Conservation (phyloP, 2,329 filamentous ascomycete genomes). For the Sarocladium oryzae region DNA sequence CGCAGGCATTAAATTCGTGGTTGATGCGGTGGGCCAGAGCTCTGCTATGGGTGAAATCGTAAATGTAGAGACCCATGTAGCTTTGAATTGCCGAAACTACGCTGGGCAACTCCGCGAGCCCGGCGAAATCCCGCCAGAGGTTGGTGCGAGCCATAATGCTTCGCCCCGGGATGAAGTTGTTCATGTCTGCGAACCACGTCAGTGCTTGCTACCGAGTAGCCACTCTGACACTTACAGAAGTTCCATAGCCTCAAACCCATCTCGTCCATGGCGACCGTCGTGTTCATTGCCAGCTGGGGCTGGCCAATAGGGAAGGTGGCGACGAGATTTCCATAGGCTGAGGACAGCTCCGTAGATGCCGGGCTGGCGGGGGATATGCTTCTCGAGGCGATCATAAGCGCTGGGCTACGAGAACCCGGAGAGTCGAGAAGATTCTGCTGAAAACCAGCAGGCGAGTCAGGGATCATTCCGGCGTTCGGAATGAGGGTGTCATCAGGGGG, state of each 20-base stretch:
- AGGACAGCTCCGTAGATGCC: background rate
- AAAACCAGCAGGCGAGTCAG: too few species aligned
- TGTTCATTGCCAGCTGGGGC: background rate
- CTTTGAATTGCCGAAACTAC: constrained; percentile 33
- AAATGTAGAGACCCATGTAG: constrained; percentile 33
- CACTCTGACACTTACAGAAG: constrained; percentile 25
- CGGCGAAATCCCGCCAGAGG: constrained; percentile 32
- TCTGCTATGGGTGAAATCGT: constrained; percentile 28
- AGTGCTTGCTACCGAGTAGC: background rate
- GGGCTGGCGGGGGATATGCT: background rate
- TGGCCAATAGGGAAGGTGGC: background rate
- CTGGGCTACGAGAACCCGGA: too few species aligned
- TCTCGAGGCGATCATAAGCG: too few species aligned
- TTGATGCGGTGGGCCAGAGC: constrained; percentile 25
- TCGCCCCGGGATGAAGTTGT: constrained; percentile 34
- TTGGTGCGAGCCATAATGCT: constrained; percentile 32
- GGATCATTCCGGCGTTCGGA: too few species aligned
- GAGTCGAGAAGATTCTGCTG: too few species aligned
- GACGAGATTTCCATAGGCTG: background rate
- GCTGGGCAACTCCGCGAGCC: constrained; percentile 28
- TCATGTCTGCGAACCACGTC: constrained; percentile 22
- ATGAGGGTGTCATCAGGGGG: too few species aligned
- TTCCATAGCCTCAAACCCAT: constrained; percentile 27
- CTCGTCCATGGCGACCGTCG: constrained; percentile 24
- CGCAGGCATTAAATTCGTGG: constrained; percentile 23